A percentile compares a stretch with the other conserved stretches of the same genome.
phyloP scores from a whole-genome alignment of 1,284 basidiomycete genomes.

The Tilletia caries region DNA sequence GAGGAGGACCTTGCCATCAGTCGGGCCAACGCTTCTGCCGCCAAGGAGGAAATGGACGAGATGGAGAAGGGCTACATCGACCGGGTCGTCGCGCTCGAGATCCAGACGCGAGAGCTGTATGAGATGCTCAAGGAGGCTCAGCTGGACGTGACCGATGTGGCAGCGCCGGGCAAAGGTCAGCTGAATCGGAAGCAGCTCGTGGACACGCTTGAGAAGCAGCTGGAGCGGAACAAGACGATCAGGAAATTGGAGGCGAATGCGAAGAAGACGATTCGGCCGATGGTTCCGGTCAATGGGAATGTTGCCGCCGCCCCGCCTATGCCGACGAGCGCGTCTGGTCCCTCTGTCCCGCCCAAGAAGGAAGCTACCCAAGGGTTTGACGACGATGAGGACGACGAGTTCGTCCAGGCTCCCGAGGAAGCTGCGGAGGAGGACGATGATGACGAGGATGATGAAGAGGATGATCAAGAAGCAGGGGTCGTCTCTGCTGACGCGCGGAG shows the following conservation, averaged over 20 bases:
- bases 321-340: too few species aligned
- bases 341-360: not conserved
- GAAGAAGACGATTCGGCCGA: slow-evolving; percentile 25
- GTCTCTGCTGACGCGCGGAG: slow-evolving; percentile 48
- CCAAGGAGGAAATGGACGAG: slow-evolving; percentile 65
- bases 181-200: slow-evolving; percentile 61
- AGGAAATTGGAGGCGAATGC: slow-evolving; percentile 53
- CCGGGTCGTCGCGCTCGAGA: slow-evolving; percentile 79
- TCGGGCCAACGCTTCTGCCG: slow-evolving; percentile 65
- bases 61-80: slow-evolving; percentile 82
- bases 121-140: slow-evolving; percentile 76
- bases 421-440: slow-evolving; percentile 18
- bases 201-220: slow-evolving; percentile 52
- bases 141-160: slow-evolving; percentile 60
- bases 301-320: not conserved
- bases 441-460: slow-evolving; percentile 3
- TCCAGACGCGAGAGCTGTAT: slow-evolving; percentile 89
- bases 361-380: not conserved
- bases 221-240: slow-evolving; percentile 52
- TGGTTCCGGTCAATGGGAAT: not conserved
- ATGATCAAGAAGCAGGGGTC: not conserved
- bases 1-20: slow-evolving; percentile 78
- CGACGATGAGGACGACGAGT: not conserved
- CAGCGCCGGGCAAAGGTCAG: slow-evolving; percentile 35
- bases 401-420: slow-evolving; percentile 4